Base-by-base conservation (phyloP, 441 rosid genomes). In the Gossypium lobatum region DNA sequence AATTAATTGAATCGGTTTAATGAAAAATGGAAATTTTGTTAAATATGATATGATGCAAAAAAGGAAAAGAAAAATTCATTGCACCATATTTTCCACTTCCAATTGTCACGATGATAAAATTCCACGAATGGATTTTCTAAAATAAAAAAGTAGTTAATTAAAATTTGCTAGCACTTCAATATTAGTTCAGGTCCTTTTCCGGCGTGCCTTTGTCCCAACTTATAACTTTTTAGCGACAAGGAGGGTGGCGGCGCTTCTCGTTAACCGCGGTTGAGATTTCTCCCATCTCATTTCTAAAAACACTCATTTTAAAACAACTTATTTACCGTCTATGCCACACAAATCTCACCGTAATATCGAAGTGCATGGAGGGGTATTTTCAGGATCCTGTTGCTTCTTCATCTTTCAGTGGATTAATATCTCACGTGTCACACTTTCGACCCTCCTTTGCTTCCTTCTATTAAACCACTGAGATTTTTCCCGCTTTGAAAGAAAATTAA, bases 361-460 rank as follows among this genome's bases (percentile, higher is more conserved):
- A 0, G 1, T 48, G 64, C 70, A 25, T 26, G 58, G 52, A 58
- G 68, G 75, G 84, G 79, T 25, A 61, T 46, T 58, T 53, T 6
- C 16, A 50, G 14, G 18, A 11, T 25, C 39, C 39, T 16, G 13
- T 23, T 20, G 37, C 28, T 67, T 46, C 16, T 26, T n/a, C 2
- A 8, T 50, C 65, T 10, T 4, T 54, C 46, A 1, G 50, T 50
- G 74, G 83, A 89, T 84, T 72, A 93, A 81, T 25, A 68, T 4
- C 80, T 87, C 88, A 89, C 99, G 97, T 90, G 95, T 90, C 87
- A 54, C 1, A 1, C 72, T 74, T 73, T 86, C 84, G 61, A 80
- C 95, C 93, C 78, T 67, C 88, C 77, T 83, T 83, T 80, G 67
- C 70, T 84, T 53, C 83, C 77, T 58, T 75, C 58, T 70, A 73